Conservation (phyloP, 345 rosid genomes). For the Eucalyptus regnans region DNA sequence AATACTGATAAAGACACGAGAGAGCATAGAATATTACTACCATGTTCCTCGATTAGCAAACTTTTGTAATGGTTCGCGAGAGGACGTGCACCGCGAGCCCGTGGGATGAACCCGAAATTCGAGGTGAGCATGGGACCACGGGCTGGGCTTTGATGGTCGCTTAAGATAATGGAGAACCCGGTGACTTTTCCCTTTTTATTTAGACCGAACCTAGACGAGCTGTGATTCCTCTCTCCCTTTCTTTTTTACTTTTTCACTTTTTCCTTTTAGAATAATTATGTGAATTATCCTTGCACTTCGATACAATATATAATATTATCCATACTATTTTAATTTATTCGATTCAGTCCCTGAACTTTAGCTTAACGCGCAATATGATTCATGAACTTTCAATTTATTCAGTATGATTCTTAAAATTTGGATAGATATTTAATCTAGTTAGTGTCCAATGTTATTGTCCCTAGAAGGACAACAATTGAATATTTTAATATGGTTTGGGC, state of each 20-base stretch:
- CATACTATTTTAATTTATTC: no score
- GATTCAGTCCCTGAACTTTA: fast-evolving
- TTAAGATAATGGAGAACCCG: not conserved
- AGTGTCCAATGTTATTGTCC: no score
- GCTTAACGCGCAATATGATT: fast-evolving
- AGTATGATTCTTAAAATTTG: no score
- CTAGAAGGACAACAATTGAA: no score
- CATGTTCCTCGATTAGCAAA: not conserved
- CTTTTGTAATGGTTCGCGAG: not conserved
- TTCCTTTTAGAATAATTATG: not conserved
- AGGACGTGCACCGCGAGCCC: not conserved
- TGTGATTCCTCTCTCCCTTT: not conserved
- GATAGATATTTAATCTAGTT: no score
- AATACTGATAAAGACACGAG: not conserved
- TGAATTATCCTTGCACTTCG: no score
- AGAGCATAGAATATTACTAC: not conserved
- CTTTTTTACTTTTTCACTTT: not conserved
- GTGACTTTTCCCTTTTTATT: not conserved
- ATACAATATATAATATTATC: no score
- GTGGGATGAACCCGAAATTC: not conserved
- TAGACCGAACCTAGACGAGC: not conserved
- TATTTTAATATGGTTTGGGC: no score
- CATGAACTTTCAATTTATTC: no score
- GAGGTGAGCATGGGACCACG: not conserved
- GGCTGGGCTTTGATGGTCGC: not conserved